Evolutionary conservation across 2,329 filamentous ascomycete genomes (phyloP), one percentile per base, ranked within the genome.

Genomic region (Thermochaetoides dissita): DNA sequence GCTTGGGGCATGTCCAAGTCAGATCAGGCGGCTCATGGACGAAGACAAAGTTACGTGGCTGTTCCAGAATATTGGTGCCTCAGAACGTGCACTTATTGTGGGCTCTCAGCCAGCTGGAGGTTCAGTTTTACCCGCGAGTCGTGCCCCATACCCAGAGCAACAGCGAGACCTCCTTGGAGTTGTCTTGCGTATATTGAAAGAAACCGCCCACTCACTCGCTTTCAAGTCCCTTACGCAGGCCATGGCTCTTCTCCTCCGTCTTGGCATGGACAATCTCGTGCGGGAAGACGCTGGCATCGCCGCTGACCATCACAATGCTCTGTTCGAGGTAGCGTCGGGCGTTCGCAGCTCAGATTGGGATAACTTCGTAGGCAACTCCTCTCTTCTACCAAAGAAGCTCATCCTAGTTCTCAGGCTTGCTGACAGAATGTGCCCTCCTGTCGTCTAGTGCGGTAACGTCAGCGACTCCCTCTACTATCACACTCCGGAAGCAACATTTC

Each of bases 41-140:
- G 60, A 65, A 2, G 52, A 61, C 55, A 49, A 61, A 53, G 49
- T 78, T 41, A 51, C 73, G 39, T 55, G 62, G 6, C 59, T 85
- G 8, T 81, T 88, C 47, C 58, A 59, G 39, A 61, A 61, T 10
- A 55, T 86, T 6, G 79, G 80, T 3, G 77, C 75, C 1, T 62
- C 63, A 2, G 61, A 66, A 31, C 66, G 69, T 53, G 31, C 50
- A 54, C 35, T 53, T 43, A 5, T 24, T 24, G 17, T 24, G 17
- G 17, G 17, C 17, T 24, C 17, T 24, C 17, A 24, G 5, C 17
- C 17, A 24, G 17, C 17, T 24, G 17, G 17, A 5, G 17, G 17
- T 24, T 24, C 17, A 24, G 17, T 3, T 5, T 5, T 24, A 24
- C 17, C 17, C 17, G 5, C 17, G 17, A 24, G 17, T 24, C 17